These are phyloP conservation scores for Solanum hybrid DNA, from an alignment of 305 asterid genomes.

Conservation along the genomic window DNA sequence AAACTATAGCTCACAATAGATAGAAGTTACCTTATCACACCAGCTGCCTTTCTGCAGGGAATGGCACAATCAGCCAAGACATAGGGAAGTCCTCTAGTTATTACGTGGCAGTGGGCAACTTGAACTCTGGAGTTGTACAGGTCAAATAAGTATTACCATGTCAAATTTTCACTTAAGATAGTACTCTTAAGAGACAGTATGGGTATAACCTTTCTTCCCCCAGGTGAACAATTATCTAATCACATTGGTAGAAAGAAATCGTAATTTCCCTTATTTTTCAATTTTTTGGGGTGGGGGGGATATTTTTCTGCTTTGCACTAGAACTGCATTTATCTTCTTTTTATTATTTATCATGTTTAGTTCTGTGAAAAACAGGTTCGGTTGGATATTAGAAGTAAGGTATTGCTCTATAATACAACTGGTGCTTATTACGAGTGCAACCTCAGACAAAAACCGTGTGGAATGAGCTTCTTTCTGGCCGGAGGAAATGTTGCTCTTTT, in stretches of 20 bases:
- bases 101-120: conserved; percentile 64
- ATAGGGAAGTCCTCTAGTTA: conserved; percentile 43
- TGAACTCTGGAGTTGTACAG: conserved; percentile 41
- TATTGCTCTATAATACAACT: conserved; percentile 41
- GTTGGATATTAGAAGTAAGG: conserved; percentile 31
- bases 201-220: background rate
- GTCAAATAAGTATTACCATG: conserved; percentile 18
- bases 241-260: background rate
- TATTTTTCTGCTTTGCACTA: background rate
- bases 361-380: conserved; percentile 35
- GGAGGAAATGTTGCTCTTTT: conserved; percentile 55
- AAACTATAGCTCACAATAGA: background rate
- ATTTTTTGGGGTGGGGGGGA: background rate
- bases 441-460: conserved; percentile 39
- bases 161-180: background rate
- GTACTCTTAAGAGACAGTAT: background rate
- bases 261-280: background rate
- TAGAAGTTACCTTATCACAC: background rate
- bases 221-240: background rate
- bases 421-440: conserved; percentile 52
- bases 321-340: background rate
- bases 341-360: background rate
- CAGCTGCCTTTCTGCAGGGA: conserved; percentile 38
- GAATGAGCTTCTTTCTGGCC: conserved; percentile 25
- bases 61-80: conserved; percentile 44